phyloP scores from a whole-genome alignment of 805 yeast genomes.

The Barnettozyma salicaria region DNA sequence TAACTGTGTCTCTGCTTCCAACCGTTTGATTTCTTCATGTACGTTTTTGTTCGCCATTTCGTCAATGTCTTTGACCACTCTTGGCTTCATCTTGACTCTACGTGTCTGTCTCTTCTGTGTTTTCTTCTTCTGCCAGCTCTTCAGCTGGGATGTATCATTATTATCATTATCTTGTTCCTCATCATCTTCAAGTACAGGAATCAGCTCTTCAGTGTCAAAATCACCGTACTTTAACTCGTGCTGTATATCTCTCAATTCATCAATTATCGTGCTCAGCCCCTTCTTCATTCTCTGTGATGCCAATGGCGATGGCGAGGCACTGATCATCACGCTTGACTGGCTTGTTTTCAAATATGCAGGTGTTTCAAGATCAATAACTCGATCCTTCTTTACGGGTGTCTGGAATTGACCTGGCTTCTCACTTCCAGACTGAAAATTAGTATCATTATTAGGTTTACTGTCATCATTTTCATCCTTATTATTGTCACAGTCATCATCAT shows the following conservation, averaged over 20 bases:
- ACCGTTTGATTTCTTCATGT: conserved; percentile 16
- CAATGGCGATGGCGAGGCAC: conserved; percentile 27
- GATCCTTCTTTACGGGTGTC: conserved; percentile 18
- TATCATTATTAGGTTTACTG: too few relatives aligned
- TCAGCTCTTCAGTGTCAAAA: conserved; percentile 14
- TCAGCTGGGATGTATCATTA: conserved; percentile 13
- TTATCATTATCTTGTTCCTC: conserved; percentile 9
- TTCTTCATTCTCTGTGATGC: conserved; percentile 26
- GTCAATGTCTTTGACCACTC: conserved; percentile 28
- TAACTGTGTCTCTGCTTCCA: not conserved
- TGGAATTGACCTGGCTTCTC: too few relatives aligned
- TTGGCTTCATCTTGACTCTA: conserved; percentile 22
- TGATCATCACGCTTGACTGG: not conserved
- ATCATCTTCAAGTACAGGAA: conserved; percentile 18
- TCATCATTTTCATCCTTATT: not conserved
- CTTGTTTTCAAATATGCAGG: conserved; percentile 38
- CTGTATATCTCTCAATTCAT: conserved; percentile 38
- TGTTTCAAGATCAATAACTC: conserved; percentile 25
- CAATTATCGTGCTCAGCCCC: conserved; percentile 40
- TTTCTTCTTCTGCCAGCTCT: conserved; percentile 25
- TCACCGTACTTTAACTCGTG: conserved; percentile 25
- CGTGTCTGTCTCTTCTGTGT: conserved; percentile 31
- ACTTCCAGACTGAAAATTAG: too few relatives aligned
- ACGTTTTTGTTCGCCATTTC: conserved; percentile 27
- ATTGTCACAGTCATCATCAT: conserved; percentile 1